phyloP scores from a whole-genome alignment of 768 basidiomycete species.

The Tylopilus intermedius region DNA sequence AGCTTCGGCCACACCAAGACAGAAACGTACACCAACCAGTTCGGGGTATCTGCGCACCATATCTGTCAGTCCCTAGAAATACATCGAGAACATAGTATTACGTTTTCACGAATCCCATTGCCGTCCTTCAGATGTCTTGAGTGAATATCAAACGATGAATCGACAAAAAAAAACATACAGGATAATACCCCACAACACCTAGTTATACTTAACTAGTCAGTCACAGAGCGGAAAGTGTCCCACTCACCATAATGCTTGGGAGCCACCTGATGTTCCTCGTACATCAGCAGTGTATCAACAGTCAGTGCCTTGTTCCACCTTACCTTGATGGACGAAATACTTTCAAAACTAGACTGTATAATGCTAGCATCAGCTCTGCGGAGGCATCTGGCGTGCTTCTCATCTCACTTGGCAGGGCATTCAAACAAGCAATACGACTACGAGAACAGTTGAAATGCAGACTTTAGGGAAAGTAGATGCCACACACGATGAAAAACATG shows the following conservation, averaged over 20 bases:
- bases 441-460: neutral
- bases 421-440: conserved; percentile 43
- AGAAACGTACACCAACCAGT: conserved; percentile 52
- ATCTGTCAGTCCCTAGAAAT: neutral
- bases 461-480: neutral
- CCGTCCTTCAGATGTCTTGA: conserved; percentile 36
- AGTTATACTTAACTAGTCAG: neutral
- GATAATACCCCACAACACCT: conserved; percentile 63
- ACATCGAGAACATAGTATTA: conserved; percentile 18
- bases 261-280: conserved; percentile 43
- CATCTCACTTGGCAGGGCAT: conserved; percentile 59
- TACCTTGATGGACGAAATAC: conserved; percentile 60
- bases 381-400: neutral
- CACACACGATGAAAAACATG: conserved; percentile 63
- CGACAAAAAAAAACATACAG: conserved; percentile 37
- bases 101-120: conserved; percentile 69
- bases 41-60: conserved; percentile 48
- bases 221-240: neutral
- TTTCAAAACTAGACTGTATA: conserved; percentile 42
- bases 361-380: neutral
- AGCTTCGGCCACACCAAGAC: conserved; percentile 63
- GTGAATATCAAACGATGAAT: neutral
- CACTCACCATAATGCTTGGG: conserved; percentile 55
- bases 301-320: conserved; percentile 1
- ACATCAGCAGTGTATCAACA: neutral